phyloP scores from a whole-genome alignment of 176 grass and related monocot genomes.

The Phragmites australis region DNA sequence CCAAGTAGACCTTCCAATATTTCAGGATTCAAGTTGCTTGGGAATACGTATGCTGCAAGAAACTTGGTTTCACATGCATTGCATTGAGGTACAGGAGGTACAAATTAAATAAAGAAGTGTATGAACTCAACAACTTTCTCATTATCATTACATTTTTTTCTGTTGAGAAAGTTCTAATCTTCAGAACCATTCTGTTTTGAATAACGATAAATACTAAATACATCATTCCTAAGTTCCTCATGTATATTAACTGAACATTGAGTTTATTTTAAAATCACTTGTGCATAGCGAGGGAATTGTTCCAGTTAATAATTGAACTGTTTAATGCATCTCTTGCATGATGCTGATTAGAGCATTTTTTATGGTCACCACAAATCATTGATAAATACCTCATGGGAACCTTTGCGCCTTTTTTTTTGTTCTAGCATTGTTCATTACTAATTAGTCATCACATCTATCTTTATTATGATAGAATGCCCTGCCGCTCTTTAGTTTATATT shows the following conservation, averaged over 20 bases:
- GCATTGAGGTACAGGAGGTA: slow-evolving; percentile 13
- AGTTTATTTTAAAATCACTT: not conserved
- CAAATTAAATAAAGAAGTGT: not conserved
- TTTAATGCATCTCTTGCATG: not conserved
- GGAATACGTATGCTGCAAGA: slow-evolving; percentile 82
- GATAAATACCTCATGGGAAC: not conserved
- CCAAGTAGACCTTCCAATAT: slow-evolving; percentile 98
- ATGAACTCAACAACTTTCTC: not conserved
- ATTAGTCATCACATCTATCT: not conserved
- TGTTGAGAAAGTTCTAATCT: not conserved
- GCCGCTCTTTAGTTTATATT: not conserved
- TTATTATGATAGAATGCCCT: not conserved
- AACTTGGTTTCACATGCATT: slow-evolving; percentile 7
- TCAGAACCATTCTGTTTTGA: not conserved
- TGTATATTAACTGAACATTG: not conserved
- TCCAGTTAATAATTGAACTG: not conserved
- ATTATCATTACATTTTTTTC: not conserved
- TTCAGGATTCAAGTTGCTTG: slow-evolving; percentile 85
- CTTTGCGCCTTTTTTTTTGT: not conserved
- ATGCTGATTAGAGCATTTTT: not conserved
- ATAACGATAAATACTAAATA: not conserved
- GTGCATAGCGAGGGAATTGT: not conserved
- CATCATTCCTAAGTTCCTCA: not conserved
- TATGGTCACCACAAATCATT: not conserved
- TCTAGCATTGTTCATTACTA: not conserved